Percentiles rank a stretch among this genome's conserved stretches.
Evolutionary conservation across 495 filamentous ascomycete genomes (phyloP).

Genomic region (Talaromyces thailandensis): DNA sequence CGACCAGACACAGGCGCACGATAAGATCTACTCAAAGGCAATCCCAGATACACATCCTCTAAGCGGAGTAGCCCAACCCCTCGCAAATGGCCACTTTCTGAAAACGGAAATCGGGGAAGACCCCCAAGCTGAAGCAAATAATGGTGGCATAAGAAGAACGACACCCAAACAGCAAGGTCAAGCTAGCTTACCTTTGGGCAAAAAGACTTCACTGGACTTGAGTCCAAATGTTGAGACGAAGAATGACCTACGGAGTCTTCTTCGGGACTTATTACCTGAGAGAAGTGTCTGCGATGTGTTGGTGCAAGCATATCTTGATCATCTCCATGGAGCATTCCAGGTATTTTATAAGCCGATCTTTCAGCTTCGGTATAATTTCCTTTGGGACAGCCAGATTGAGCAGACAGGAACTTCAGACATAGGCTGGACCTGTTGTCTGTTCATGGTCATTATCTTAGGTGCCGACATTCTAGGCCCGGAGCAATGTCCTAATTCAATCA

Average conservation of each 20-base stretch:
- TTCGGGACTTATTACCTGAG: not conserved
- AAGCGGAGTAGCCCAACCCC: not conserved
- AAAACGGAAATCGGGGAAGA: not conserved
- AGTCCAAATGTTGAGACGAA: not conserved
- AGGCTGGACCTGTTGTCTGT: constrained; percentile 37
- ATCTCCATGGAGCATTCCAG: constrained; percentile 34
- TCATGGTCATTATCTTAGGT: constrained; percentile 35
- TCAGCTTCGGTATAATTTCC: constrained; percentile 28
- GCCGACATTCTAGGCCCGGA: constrained; percentile 8
- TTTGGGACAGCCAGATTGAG: constrained; percentile 8
- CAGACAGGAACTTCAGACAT: constrained; percentile 14
- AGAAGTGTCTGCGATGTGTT: constrained; percentile 18
- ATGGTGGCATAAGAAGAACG: not conserved
- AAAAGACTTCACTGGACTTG: not conserved
- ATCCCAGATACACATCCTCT: not conserved
- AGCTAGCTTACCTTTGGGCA: not conserved
- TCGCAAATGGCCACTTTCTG: not conserved
- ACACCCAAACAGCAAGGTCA: not conserved
- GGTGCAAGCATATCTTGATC: constrained; percentile 29
- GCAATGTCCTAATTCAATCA: not conserved
- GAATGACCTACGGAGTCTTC: not conserved
- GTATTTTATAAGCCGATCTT: constrained; percentile 36
- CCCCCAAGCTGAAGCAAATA: not conserved
- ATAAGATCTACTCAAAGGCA: not conserved
- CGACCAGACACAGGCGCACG: not conserved